Evolutionary conservation across 108 stramenopile genomes (phyloP).

Genomic region (Cyclotella sp.): DNA sequence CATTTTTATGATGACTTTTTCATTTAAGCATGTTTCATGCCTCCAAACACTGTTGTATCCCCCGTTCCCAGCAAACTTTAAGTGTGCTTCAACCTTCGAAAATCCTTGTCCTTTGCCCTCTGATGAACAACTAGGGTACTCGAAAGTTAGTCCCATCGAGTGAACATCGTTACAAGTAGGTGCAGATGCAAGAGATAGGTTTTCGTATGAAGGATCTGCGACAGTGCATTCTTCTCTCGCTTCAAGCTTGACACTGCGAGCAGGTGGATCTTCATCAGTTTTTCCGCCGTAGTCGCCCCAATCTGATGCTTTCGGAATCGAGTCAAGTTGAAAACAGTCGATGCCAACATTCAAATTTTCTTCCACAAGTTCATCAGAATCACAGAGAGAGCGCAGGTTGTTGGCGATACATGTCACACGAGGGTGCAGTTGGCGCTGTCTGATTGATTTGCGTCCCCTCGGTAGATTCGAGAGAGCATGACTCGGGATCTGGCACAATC

Average conservation of each 20-base stretch:
- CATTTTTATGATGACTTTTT: neutral
- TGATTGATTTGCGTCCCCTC: too few species aligned
- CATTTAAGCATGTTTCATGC: neutral
- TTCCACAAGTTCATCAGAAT: neutral
- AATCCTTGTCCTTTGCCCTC: neutral
- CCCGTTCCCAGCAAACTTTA: neutral
- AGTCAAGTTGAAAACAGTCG: neutral
- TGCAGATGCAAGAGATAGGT: neutral
- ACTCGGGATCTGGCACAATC: too few species aligned
- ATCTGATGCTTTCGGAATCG: neutral
- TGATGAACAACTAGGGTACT: neutral
- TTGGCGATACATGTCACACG: neutral
- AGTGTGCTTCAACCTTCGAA: neutral
- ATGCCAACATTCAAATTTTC: neutral
- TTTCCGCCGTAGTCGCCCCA: neutral
- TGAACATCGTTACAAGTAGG: slow-evolving; percentile 8
- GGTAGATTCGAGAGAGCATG: too few species aligned
- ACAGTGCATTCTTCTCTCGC: neutral
- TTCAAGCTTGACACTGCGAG: neutral
- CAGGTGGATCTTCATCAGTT: neutral
- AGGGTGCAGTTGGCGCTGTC: neutral
- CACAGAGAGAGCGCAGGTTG: neutral
- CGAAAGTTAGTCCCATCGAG: slow-evolving; percentile 1
- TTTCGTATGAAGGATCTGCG: neutral
- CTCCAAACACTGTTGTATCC: slow-evolving; percentile 6